Evolutionary conservation across 306 rosid species (phyloP).

Genomic region (Fragaria ananassa): DNA sequence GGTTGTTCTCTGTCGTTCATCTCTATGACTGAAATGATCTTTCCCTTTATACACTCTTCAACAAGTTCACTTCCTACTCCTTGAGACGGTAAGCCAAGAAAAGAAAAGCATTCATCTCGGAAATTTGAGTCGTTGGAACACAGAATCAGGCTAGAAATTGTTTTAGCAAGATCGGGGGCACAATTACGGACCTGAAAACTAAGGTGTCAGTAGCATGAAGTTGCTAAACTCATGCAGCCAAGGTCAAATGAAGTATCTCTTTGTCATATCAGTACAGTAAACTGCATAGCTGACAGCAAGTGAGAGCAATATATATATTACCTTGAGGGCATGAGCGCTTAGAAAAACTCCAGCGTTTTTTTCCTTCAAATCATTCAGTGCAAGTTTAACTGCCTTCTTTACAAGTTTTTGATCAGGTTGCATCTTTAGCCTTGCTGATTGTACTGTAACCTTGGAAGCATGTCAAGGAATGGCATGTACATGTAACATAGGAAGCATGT

Average conservation of each 20-base stretch:
- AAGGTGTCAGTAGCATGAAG: conserved; percentile 4
- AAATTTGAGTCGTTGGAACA: conserved; percentile 66
- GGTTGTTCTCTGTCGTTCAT: conserved; percentile 54
- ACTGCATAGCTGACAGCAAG: background rate
- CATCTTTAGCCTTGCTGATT: conserved; percentile 42
- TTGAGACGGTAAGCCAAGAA: conserved; percentile 68
- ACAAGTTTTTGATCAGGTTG: conserved; percentile 51
- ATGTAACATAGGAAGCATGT: background rate
- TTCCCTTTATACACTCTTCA: conserved; percentile 54
- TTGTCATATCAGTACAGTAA: background rate
- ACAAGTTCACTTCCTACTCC: conserved; percentile 50
- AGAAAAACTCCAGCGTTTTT: conserved; percentile 66
- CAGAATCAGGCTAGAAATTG: conserved; percentile 75
- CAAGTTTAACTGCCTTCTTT: conserved; percentile 56
- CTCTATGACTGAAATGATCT: conserved; percentile 62
- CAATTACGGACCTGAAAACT: conserved; percentile 59
- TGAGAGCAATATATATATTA: conserved; percentile 28
- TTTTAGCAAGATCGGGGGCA: conserved; percentile 83
- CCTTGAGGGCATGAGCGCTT: conserved; percentile 80
- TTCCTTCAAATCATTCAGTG: conserved; percentile 80
- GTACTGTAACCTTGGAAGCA: conserved; percentile 33
- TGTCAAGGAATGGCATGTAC: conserved; percentile 57
- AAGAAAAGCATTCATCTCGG: conserved; percentile 70
- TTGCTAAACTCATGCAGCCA: background rate
- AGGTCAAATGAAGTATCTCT: background rate